Conservation (phyloP, 2,329 filamentous ascomycete species). For the Aspergillus udagawae region DNA sequence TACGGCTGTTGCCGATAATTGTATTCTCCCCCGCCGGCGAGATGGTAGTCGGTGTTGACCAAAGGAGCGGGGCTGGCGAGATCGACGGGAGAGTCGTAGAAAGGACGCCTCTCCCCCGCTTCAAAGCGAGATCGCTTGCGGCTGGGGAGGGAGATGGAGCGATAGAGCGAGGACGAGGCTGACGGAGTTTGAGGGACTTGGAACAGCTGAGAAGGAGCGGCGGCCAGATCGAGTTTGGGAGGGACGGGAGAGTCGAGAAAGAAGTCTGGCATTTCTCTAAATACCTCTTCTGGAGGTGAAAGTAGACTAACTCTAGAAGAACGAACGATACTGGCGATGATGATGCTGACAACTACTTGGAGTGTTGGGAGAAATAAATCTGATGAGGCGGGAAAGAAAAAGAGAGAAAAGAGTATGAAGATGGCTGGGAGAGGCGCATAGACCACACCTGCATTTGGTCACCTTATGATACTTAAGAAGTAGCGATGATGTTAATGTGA, state of each 20-base stretch:
- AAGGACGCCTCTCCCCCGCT: constrained; percentile 18
- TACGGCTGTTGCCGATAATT: constrained; percentile 16
- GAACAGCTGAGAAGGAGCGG: constrained; percentile 35
- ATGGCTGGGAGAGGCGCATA: constrained; percentile 2
- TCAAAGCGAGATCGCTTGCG: constrained; percentile 32
- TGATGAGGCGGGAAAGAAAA: background rate
- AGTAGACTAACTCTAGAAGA: background rate
- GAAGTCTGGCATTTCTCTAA: constrained; percentile 28
- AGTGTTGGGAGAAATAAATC: background rate
- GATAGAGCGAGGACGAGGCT: constrained; percentile 36
- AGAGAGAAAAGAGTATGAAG: background rate
- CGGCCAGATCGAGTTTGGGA: constrained; percentile 37
- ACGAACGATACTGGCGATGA: background rate
- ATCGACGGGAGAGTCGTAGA: constrained; percentile 22
- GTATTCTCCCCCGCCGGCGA: constrained; percentile 22
- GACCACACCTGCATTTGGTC: background rate
- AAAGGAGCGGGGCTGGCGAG: constrained; percentile 34
- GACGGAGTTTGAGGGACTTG: constrained; percentile 33
- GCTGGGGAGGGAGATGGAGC: constrained; percentile 27
- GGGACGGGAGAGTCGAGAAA: constrained; percentile 34
- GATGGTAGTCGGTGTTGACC: constrained; percentile 36
- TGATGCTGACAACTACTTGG: background rate
- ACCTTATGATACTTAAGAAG: background rate
- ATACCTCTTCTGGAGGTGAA: background rate
- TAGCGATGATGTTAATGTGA: background rate